These are phyloP conservation scores for Hanseniaspora lindneri DNA, from an alignment of 805 yeast genomes.

Conservation along the genomic window DNA sequence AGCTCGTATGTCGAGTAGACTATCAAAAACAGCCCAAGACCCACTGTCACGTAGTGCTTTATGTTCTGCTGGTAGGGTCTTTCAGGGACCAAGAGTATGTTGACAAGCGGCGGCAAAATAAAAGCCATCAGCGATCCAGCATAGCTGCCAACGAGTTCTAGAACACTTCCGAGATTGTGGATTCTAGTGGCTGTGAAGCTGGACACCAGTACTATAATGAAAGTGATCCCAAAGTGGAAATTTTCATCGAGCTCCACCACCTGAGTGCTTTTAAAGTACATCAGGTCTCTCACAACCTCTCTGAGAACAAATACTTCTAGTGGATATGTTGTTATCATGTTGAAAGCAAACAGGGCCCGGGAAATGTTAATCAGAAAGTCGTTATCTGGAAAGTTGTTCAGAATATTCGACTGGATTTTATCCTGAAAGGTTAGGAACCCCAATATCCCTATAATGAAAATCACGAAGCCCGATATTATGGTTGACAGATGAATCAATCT, in stretches of 20 bases:
- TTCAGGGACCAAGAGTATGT: constrained; percentile 42
- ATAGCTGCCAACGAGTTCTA: constrained; percentile 85
- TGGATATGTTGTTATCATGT: constrained; percentile 87
- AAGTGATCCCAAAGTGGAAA: constrained; percentile 55
- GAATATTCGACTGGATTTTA: constrained; percentile 71
- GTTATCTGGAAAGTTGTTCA: constrained; percentile 71
- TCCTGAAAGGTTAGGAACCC: constrained; percentile 69
- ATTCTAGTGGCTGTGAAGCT: constrained; percentile 48
- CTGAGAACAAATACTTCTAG: constrained; percentile 81
- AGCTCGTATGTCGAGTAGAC: constrained; percentile 58
- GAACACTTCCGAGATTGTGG: constrained; percentile 67
- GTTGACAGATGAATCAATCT: constrained; percentile 75
- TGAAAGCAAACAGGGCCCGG: constrained; percentile 78
- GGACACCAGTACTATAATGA: constrained; percentile 54
- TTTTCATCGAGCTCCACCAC: constrained; percentile 31
- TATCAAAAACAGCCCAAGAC: constrained; percentile 70
- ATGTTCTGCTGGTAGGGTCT: constrained; percentile 36
- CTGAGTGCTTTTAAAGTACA: constrained; percentile 26
- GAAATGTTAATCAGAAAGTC: constrained; percentile 75
- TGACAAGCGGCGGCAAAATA: constrained; percentile 80
- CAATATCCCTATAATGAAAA: constrained; percentile 63
- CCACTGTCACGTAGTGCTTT: constrained; percentile 49
- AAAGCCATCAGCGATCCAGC: constrained; percentile 89
- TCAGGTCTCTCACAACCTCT: constrained; percentile 65
- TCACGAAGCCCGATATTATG: constrained; percentile 63